These are phyloP conservation scores for Didymella segeticola DNA, from an alignment of 2,329 filamentous ascomycete genomes.

Conservation along the genomic window DNA sequence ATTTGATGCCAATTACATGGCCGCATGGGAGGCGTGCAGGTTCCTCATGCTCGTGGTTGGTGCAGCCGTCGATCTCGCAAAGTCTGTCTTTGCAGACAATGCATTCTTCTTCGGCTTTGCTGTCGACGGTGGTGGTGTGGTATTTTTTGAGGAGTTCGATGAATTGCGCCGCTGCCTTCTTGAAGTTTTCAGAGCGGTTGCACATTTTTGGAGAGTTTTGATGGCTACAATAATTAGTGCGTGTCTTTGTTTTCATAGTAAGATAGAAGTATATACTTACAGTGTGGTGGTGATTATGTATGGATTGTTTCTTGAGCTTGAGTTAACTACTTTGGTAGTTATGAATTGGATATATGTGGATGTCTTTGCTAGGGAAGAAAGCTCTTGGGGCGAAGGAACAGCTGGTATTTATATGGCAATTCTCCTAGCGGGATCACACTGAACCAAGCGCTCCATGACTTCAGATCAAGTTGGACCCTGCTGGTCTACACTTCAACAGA, in stretches of 20 bases:
- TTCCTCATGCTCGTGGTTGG: neutral
- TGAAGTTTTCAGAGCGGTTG: neutral
- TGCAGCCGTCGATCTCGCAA: slow-evolving; percentile 2
- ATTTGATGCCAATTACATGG: neutral
- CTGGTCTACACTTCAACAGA: neutral
- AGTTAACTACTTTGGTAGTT: neutral
- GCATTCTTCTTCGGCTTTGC: neutral
- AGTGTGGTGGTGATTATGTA: neutral
- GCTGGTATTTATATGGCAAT: neutral
- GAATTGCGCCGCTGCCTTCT: neutral
- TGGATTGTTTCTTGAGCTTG: neutral
- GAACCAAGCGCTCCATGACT: neutral
- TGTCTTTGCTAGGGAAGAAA: neutral
- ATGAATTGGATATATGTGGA: neutral
- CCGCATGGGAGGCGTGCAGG: slow-evolving; percentile 1
- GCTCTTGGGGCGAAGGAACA: neutral
- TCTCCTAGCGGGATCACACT: neutral
- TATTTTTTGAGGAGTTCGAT: neutral
- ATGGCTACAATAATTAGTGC: neutral
- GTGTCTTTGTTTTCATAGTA: neutral
- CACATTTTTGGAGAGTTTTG: neutral
- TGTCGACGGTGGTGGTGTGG: neutral
- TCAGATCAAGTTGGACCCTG: neutral
- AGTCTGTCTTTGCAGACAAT: neutral
- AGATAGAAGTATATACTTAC: neutral